Percentiles rank a stretch among this genome's conserved stretches.
phyloP scores from a whole-genome alignment of 805 yeast species.

The Suhomyces pyralidae region DNA sequence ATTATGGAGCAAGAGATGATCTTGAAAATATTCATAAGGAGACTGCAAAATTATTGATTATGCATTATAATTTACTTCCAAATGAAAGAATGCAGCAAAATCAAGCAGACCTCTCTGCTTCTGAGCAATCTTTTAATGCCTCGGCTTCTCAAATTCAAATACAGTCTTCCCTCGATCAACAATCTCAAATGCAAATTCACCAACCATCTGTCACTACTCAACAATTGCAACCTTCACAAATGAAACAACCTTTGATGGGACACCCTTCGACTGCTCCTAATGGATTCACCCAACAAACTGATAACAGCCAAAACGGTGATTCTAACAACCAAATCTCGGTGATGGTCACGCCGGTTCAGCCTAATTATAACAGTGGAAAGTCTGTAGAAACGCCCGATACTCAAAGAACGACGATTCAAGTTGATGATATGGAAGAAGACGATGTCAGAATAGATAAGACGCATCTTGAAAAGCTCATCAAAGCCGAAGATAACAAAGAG shows the following conservation, averaged over 20 bases:
- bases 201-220: background rate
- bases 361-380: conserved; percentile 14
- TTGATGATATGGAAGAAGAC: conserved; percentile 38
- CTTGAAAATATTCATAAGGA: conserved; percentile 41
- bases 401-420: conserved; percentile 43
- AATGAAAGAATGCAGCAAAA: conserved; percentile 4
- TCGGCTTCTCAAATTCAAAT: background rate
- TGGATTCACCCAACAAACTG: background rate
- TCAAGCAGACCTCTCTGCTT: background rate
- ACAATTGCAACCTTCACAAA: conserved; percentile 7
- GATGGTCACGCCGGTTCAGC: conserved; percentile 31
- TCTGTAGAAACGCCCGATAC: conserved; percentile 43
- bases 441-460: conserved; percentile 34
- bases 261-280: background rate
- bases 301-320: background rate
- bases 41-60: conserved; percentile 43
- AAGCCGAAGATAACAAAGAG: conserved; percentile 45
- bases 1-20: conserved; percentile 76
- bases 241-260: background rate
- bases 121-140: background rate
- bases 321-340: conserved; percentile 3
- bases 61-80: conserved; percentile 33
- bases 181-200: background rate
- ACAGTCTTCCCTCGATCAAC: background rate
- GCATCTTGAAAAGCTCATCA: conserved; percentile 28